Conservation (phyloP, 2,329 filamentous ascomycete species). For the Coleophoma crateriformis region DNA sequence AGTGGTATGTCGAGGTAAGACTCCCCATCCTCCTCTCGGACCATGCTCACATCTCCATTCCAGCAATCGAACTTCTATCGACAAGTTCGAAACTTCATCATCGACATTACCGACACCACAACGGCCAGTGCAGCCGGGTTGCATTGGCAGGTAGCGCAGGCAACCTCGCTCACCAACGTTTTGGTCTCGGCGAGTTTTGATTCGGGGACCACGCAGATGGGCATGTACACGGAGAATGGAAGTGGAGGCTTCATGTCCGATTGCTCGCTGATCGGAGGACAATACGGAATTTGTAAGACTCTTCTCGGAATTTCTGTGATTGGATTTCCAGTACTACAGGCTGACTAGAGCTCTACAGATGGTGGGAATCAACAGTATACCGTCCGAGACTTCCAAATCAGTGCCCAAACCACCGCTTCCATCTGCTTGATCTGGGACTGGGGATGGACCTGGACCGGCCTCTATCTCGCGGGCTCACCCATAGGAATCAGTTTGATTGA, state of each 20-base stretch:
- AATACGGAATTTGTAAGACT: conserved; percentile 48
- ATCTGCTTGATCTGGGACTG: conserved; percentile 43
- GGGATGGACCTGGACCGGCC: conserved; percentile 43
- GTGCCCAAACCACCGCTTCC: no score
- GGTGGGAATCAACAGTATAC: no score
- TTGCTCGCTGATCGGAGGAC: background rate
- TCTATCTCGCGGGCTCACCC: background rate
- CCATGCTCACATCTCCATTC: conserved; percentile 9
- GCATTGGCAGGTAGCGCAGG: conserved; percentile 46
- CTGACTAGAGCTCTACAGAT: no score
- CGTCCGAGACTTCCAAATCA: no score
- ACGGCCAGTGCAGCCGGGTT: conserved; percentile 28
- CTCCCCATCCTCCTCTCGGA: background rate
- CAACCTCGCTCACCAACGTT: conserved; percentile 34
- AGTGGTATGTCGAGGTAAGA: conserved; percentile 7
- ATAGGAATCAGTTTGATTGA: background rate
- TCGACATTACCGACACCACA: conserved; percentile 49
- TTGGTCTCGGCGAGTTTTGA: no score
- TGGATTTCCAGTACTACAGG: no score
- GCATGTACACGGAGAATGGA: conserved; percentile 25
- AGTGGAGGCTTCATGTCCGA: conserved; percentile 41
- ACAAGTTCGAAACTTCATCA: conserved; percentile 56
- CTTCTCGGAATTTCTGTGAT: no score
- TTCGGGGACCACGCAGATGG: no score
- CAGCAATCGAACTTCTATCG: conserved; percentile 52